Evolutionary conservation across 208 protist species (phyloP), one percentile per base, ranked within the genome.

Genomic region (Leishmania major): DNA sequence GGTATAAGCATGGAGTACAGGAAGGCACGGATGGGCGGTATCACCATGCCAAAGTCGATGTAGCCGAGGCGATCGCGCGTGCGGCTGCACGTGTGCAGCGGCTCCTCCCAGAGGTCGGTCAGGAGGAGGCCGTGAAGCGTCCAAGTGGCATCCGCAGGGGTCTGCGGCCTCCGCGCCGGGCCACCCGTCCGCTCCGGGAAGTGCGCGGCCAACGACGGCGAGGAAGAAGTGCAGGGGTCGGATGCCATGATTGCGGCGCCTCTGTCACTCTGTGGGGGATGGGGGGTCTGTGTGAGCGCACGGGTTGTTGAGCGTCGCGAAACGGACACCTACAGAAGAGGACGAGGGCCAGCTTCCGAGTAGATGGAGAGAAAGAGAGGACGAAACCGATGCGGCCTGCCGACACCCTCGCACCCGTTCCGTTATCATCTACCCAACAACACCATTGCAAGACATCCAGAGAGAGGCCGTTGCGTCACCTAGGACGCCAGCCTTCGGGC

Each of bases 1-100:
- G 95, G 95, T 40, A 90, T 89, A 3, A 96, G 40, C 87, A 91
- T 93, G 73, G 84, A 95, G 79, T 96, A 97, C 7, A 96, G 25
- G 66, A 96, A 95, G 59, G 90, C 88, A 40, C 95, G 93, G 19
- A 94, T 75, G 4, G 95, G 95, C 0, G 93, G 92, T 31, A 93
- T 73, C 28, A 96, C 77, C 93, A 97, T 97, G 64, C 77, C 90
- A 78, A 96, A 98, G 89, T 98, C 95, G 84, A 98, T 97, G 78
- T 94, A 90, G 51, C 92, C 93, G 22, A 96, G 78, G 17, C 91
- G 85, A 19, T 96, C 92, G 8, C 84, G 71, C 19, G 94, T 97
- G 67, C 93, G 89, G 86, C 93, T 96, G 71, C 79, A 71, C 6
- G 94, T 90, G 77, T 87, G 49, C n/a, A 97, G 88, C 67, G 94